Evolutionary conservation across 192 early-diverging fungal species (phyloP), one percentile per base, ranked within the genome.

Genomic region (Rhizophagus sp.): DNA sequence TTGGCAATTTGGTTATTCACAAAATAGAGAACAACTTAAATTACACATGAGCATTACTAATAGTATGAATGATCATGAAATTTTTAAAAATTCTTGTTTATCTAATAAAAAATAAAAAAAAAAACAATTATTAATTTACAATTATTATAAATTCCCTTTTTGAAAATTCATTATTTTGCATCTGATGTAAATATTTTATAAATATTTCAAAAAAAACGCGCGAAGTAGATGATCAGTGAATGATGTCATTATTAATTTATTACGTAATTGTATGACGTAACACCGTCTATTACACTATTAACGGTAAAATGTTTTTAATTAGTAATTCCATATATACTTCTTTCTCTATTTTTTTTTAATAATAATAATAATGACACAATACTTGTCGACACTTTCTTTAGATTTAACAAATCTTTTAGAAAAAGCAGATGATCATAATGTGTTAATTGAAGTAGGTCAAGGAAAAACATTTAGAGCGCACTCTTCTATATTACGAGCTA

Each of bases 401-500:
- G 71, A 73, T 30, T 50, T 73, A 4, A 27, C 24, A 24, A 17
- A 47, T 11, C 71, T 73, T 47, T 44, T 73, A 7, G 44, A 73
- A 44, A 25, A 73, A 13, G 6, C 71, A 27, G 71, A 50, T 47
- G 71, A 73, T 50, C 22, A 30, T 44, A 73, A 73, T 49, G 27
- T 73, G 9, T 27, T 44, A 73, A 44, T 73, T 50, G 71, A 73
- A 73, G 15, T 73, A 9, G 71, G 71, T n/a, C 34, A 73, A 12
- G 44, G 19, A 4, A 19, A 73, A 73, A 52, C 39, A 73, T 73
- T 73, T 73, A 50, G n/a, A 44, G 41, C 71, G 24, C 71, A 73
- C 49, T 73, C 71, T n/a, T 9, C 36, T 44, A 73, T 73, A 44
- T 73, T 73, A 52, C 71, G 71, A 17, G 47, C 71, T 27, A 73